Base-by-base conservation (phyloP, 345 rosid species). In the Moricandia moricandioides region DNA sequence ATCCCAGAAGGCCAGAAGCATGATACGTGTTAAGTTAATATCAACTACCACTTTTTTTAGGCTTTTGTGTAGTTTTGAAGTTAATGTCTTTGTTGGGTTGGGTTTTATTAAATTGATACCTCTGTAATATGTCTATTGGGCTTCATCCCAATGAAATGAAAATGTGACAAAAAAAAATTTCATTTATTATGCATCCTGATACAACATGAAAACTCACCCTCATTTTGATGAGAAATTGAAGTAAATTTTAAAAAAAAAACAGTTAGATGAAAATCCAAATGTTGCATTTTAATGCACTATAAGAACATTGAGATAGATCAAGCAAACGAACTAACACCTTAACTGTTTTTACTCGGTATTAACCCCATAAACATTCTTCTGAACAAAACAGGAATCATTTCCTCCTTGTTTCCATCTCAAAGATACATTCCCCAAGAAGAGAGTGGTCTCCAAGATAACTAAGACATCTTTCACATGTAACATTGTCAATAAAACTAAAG, bases 381-480 rank as follows among this genome's bases (percentile, higher is more conserved):
- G 13, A 9, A 2, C 7, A 39, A 14, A 27, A 24, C 4, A n/a
- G 64, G 71, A 54, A 29, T 39, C 43, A 73, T 55, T 18, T 59
- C 18, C 29, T n/a, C 0, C 1, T 14, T 72, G 40, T 62, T 56
- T 49, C 54, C 4, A 74, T 17, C 35, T 56, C 66, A 43, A 26
- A 64, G 77, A 73, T 40, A 39, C 77, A 65, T 65, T 55, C 65
- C 65, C 57, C 21, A 73, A 43, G 27, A 62, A 63, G n/a, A 52
- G 13, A 21, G 24, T 62, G 3, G 67, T 69, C 58, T 60, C 6
- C 58, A 45, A 55, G 39, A 71, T n/a, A 54, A 27, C 34, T 31
- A 8, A 17, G 35, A 59, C 72, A 66, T 13, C 21, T 35, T 75
- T 26, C 61, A 52, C 45, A n/a, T 56, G n/a, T 4, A 39, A 57